Evolutionary conservation across 179 eudicot species (phyloP).

Genomic region (Amaranthus tricolor): DNA sequence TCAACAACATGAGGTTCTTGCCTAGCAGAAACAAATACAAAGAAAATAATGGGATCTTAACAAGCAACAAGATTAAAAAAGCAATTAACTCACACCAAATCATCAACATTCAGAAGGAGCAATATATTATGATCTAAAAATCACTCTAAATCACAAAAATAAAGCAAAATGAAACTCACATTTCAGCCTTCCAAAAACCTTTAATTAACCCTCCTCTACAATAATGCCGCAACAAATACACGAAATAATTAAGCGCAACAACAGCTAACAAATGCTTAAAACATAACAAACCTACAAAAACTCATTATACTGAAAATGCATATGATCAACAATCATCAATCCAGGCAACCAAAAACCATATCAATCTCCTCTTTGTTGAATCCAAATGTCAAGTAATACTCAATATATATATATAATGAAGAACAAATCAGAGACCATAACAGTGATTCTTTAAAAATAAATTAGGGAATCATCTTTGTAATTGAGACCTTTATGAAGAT

Average conservation of each 20-base stretch:
- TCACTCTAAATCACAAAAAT: no score
- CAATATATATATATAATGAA: conserved; percentile 40
- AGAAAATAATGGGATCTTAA: no score
- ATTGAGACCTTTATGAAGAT: conserved; percentile 61
- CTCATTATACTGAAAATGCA: conserved; percentile 98
- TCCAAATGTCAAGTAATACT: conserved; percentile 38
- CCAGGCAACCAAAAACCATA: conserved; percentile 78
- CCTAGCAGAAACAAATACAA: no score
- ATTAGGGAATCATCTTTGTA: conserved; percentile 36
- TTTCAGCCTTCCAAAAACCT: conserved; percentile 46
- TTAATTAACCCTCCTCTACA: conserved; percentile 67
- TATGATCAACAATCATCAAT: conserved; percentile 80
- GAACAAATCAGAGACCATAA: conserved; percentile 49
- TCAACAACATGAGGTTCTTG: no score
- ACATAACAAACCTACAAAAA: conserved; percentile 72
- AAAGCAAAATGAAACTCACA: no score
- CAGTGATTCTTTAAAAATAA: conserved; percentile 59
- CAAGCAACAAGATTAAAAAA: no score
- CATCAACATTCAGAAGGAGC: no score
- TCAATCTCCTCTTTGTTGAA: conserved; percentile 35
- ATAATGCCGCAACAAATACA: conserved; percentile 84
- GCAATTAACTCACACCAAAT: no score
- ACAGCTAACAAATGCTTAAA: conserved; percentile 94
- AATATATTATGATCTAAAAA: no score
- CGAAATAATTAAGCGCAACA: conserved; percentile 91